phyloP scores from a whole-genome alignment of 2,329 filamentous ascomycete species.

The Chrysosporium queenslandicum region DNA sequence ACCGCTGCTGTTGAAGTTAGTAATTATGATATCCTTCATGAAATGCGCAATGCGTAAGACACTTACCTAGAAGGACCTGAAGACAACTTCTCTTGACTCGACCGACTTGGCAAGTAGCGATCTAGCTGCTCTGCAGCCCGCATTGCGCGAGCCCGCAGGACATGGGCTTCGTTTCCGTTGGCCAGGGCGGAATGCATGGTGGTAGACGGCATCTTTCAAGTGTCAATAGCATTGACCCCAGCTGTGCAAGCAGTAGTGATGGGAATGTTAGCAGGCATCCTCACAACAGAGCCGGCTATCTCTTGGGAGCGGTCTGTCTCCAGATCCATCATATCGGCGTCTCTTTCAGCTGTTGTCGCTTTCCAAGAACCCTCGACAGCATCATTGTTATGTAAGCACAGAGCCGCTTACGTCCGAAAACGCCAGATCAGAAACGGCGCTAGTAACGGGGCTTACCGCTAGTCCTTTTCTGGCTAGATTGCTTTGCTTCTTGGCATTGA shows the following conservation, averaged over 20 bases:
- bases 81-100: slow-evolving; percentile 12
- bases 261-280: neutral
- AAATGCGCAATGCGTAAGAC: too few species aligned
- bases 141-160: slow-evolving; percentile 15
- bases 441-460: neutral
- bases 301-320: neutral
- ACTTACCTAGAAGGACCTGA: slow-evolving; percentile 27
- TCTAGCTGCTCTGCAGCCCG: slow-evolving; percentile 10
- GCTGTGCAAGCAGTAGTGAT: neutral
- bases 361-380: neutral
- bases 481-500: neutral
- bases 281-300: neutral
- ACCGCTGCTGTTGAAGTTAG: slow-evolving; percentile 9
- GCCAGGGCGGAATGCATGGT: slow-evolving; percentile 6
- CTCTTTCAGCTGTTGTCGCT: neutral
- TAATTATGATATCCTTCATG: too few species aligned
- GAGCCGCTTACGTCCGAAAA: neutral
- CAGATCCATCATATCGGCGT: neutral
- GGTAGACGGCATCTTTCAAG: neutral
- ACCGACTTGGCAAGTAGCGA: neutral
- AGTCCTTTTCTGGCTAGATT: slow-evolving; percentile 5
- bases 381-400: neutral
- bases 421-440: too few species aligned
- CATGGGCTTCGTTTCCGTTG: slow-evolving; percentile 8
- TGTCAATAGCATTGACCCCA: neutral